phyloP scores from a whole-genome alignment of 768 basidiomycete genomes.

The Termitomyces sp. region DNA sequence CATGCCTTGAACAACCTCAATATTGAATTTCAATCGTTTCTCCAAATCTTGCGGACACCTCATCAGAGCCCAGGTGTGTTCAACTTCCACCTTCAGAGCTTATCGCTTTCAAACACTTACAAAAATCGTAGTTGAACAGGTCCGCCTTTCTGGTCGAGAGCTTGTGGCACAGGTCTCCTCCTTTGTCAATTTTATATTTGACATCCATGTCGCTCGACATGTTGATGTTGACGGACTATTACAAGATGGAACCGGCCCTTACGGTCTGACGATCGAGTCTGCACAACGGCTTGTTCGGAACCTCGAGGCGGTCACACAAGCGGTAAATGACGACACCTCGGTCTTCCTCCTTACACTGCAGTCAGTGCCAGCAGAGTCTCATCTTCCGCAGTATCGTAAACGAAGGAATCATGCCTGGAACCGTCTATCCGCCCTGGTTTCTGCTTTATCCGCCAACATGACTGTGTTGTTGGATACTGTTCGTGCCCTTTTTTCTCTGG shows the following conservation, averaged over 20 bases:
- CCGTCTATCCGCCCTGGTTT: constrained; percentile 42
- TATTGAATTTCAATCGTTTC: constrained; percentile 37
- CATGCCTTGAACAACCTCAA: constrained; percentile 42
- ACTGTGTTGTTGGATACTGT: constrained; percentile 51
- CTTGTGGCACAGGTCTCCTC: constrained; percentile 51
- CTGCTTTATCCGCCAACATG: constrained; percentile 53
- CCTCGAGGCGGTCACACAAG: constrained; percentile 66
- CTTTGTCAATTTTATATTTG: constrained; percentile 54
- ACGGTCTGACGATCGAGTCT: constrained; percentile 60
- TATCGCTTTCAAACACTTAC: neutral
- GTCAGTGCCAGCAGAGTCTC: constrained; percentile 33
- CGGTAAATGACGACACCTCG: constrained; percentile 68
- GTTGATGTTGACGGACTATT: constrained; percentile 79
- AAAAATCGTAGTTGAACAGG: constrained; percentile 29
- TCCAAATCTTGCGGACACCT: constrained; percentile 24
- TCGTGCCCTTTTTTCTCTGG: constrained; percentile 55
- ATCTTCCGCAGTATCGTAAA: constrained; percentile 22
- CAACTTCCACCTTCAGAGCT: neutral
- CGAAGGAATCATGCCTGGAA: constrained; percentile 33
- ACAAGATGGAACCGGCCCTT: constrained; percentile 46
- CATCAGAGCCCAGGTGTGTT: constrained; percentile 34
- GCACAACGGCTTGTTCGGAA: constrained; percentile 65
- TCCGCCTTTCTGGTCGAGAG: constrained; percentile 39
- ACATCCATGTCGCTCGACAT: constrained; percentile 75
- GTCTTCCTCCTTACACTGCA: constrained; percentile 58